A percentile compares a stretch with the other conserved stretches of the same genome.
These are phyloP conservation scores for Trametes polyzona DNA, from an alignment of 1,284 basidiomycete species.

Conservation along the genomic window DNA sequence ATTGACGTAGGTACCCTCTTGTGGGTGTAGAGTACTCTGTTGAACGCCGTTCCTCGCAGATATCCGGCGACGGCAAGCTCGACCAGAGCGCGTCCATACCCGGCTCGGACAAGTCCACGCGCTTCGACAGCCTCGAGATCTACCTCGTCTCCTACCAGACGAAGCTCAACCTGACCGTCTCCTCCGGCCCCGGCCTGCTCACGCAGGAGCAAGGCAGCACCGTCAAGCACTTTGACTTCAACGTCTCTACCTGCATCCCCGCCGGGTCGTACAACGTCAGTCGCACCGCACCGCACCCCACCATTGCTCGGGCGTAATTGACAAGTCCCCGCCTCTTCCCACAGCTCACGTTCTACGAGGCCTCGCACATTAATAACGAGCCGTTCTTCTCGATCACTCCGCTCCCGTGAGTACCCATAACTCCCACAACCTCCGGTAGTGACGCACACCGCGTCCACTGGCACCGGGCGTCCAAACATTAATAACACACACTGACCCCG, in stretches of 20 bases:
- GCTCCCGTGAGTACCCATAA: conserved; percentile 34
- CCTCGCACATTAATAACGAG: conserved; percentile 42
- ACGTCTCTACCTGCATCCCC: conserved; percentile 47
- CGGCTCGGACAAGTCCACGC: conserved; percentile 43
- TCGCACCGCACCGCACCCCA: not conserved
- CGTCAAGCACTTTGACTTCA: conserved; percentile 52
- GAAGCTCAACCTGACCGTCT: conserved; percentile 51
- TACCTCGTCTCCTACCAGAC: conserved; percentile 51
- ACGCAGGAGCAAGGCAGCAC: conserved; percentile 46
- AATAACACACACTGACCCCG: too few species aligned
- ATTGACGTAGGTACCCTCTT: conserved; percentile 42
- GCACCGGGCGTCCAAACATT: too few species aligned
- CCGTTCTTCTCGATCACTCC: conserved; percentile 49
- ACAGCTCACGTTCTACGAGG: conserved; percentile 56
- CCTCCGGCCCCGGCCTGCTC: conserved; percentile 44
- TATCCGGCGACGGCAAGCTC: conserved; percentile 54
- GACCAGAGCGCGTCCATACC: conserved; percentile 41
- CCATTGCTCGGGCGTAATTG: not conserved
- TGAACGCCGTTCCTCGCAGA: conserved; percentile 31
- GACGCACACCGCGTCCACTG: too few species aligned
- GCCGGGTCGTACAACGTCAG: conserved; percentile 52
- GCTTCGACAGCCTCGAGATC: conserved; percentile 50
- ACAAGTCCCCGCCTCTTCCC: not conserved
- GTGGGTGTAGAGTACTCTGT: not conserved
- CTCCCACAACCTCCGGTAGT: not conserved